Base-by-base conservation (phyloP, 768 basidiomycete genomes). In the Boletellus ananas region DNA sequence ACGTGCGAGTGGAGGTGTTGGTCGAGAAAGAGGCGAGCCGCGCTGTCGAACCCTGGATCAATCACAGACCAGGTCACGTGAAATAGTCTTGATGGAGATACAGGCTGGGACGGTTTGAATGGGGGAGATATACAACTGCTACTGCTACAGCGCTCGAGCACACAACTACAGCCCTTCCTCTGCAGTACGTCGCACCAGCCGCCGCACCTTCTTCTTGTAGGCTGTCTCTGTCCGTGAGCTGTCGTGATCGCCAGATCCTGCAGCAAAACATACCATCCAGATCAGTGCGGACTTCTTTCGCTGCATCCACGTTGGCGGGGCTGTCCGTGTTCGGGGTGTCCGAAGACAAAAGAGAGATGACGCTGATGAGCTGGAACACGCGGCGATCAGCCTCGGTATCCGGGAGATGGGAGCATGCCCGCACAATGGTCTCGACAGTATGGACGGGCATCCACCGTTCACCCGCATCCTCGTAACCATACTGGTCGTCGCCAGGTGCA, bases 371-470 rank as follows among this genome's bases (percentile, higher is more conserved):
- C 95, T 99, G 59, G 14, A 43, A 44, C 11, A n/a, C 37, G 45
- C 6, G 23, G 33, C 12, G 21, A 20, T 62, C 34, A 55, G 49
- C 25, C 3, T 14, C 13, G 9, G 17, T 27, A 2, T 20, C 20
- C 7, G 10, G n/a, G 4, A 14, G 16, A 41, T 52, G 27, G 18
- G 25, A 33, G 2, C 34, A 25, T 14, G 8, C 17, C 68, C 78
- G 65, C 58, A 97, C 95, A 56, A 99, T 98, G 6, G 93, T 92
- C 74, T 98, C 94, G 31, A 97, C 87, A 1, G 90, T 89, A 67
- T 99, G 96, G 40, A 99, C 93, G 4, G 96, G 96, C 76, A 94
- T 74, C 96, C 96, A 99, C 54, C 96, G 74, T 73, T 99, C 96
- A 38, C 91, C 87, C 2, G 96, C 93, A 60, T 94, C 91, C 68